Base-by-base conservation (phyloP, 441 rosid genomes). In the Pelargonium citronellum region DNA sequence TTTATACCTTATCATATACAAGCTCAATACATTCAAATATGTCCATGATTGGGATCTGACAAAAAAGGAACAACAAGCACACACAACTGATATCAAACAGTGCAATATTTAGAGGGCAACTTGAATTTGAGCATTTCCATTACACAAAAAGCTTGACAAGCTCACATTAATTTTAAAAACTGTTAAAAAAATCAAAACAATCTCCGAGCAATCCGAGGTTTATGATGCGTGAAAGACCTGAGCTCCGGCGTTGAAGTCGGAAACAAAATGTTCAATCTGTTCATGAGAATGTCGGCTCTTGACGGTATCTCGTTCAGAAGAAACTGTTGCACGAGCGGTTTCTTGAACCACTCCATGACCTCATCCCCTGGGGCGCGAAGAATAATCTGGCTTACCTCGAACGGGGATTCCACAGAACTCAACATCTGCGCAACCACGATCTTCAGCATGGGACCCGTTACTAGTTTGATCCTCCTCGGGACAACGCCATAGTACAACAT, bases 261-360 rank as follows among this genome's bases (percentile, higher is more conserved):
- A 78, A 95, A 90, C 47, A 89, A 79, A 4, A 81, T 84, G 83
- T 95, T 91, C 63, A 95, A 82, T 81, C 83, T 91, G 82, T 91
- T 97, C 99, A 95, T 90, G 67, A 95, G 88, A 73, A 91, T 88
- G 77, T 87, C 97, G 22, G 88, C 81, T 12, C 97, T 84, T 1
- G 99, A 90, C 6, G 96, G 96, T 11, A 91, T 87, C 77, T 95
- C 99, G 24, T 95, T 91, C 69, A 95, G 72, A 66, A 91, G 96
- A 80, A 95, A 95, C 79, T 94, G 96, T 71, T 94, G 97, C 61
- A 94, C 99, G 6, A 94, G 89, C 17, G 97, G 96, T 70, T 94
- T 94, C 85, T 91, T 90, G 75, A 89, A 94, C 99, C 99, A 94
- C 71, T 87, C 97, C 96, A 94, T 90, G 4, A 94, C 87, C 66